Evolutionary conservation across 2,329 filamentous ascomycete species (phyloP), one percentile per base, ranked within the genome.

Genomic region (Bisporella sp.): DNA sequence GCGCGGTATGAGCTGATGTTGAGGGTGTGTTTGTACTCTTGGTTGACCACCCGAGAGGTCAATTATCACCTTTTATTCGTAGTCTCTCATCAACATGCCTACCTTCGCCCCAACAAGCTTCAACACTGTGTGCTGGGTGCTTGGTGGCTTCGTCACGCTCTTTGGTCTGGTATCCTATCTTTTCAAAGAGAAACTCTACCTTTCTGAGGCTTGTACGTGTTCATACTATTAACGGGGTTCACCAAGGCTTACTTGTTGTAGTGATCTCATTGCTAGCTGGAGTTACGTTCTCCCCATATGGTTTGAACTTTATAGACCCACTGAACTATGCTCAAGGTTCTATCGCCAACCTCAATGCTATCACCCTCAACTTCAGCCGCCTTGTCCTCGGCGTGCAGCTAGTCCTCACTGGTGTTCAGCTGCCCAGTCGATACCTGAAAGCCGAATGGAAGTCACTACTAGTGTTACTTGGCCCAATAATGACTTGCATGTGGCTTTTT

Each of bases 91-190:
- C 12, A 29, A 42, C 11, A 42, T 42, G 41, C 21, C 41, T 42
- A 29, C 41, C 8, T 21, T 42, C 21, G 41, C 41, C 21, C 8
- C 28, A 3, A 42, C 41, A 29, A 21, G 29, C 21, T 42, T 42
- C 13, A 42, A 42, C 41, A 68, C 77, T 13, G 72, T 78, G 40
- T 64, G 63, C 49, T 84, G 87, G 48, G 79, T 88, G 5, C 69
- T 95, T 9, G 91, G 91, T 9, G 90, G 88, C 1, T 96, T 95
- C 71, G 83, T 96, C 55, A 89, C 88, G 0, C 59, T 95, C 13
- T 96, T 95, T 63, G 90, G 89, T 4, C 72, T 96, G 41, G 89
- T 96, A 0, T 95, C 89, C 1, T 95, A 90, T 64, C 77, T 96
- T 13, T 77, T 88, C 64, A 96, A 96, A 65, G 91, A 96, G 70